A percentile compares a stretch with the other conserved stretches of the same genome.
Evolutionary conservation across 495 filamentous ascomycete species (phyloP).

Genomic region (Neurospora sp.): DNA sequence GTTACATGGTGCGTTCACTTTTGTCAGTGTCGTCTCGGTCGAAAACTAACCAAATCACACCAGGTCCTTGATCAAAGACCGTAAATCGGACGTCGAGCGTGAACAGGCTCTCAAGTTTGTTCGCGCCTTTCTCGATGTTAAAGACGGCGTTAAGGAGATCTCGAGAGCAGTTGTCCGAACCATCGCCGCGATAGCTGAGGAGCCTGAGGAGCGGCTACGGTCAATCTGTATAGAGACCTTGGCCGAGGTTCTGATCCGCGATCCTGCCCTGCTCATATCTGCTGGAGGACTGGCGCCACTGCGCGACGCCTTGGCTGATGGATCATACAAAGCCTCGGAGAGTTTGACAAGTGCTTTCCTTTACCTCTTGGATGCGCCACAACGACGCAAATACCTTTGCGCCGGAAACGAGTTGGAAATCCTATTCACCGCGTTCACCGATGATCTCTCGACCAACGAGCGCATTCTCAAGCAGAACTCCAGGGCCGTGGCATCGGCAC

Average conservation of each 20-base stretch:
- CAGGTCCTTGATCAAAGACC: constrained; percentile 82
- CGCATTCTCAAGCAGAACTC: constrained; percentile 73
- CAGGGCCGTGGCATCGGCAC: constrained; percentile 73
- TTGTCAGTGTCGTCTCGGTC: not conserved
- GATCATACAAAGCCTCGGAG: constrained; percentile 83
- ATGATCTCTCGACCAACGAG: constrained; percentile 62
- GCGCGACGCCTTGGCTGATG: constrained; percentile 78
- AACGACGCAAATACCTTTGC: constrained; percentile 65
- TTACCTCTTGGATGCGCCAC: constrained; percentile 77
- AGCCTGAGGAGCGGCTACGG: constrained; percentile 74
- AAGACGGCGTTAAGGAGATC: constrained; percentile 81
- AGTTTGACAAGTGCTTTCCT: constrained; percentile 75
- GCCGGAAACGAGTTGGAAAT: constrained; percentile 72
- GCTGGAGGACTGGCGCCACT: constrained; percentile 75
- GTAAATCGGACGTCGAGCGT: constrained; percentile 88
- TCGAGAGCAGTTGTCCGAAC: constrained; percentile 77
- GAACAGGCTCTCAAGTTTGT: constrained; percentile 97
- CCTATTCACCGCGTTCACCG: constrained; percentile 81
- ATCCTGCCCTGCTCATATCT: constrained; percentile 65
- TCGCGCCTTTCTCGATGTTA: constrained; percentile 88
- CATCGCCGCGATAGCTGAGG: constrained; percentile 82
- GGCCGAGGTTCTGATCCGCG: constrained; percentile 79
- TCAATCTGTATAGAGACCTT: constrained; percentile 88
- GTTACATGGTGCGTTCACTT: constrained; percentile 53
- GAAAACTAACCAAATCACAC: not conserved